phyloP scores from a whole-genome alignment of 768 basidiomycete species.

The Rhizopogon vesiculosus region DNA sequence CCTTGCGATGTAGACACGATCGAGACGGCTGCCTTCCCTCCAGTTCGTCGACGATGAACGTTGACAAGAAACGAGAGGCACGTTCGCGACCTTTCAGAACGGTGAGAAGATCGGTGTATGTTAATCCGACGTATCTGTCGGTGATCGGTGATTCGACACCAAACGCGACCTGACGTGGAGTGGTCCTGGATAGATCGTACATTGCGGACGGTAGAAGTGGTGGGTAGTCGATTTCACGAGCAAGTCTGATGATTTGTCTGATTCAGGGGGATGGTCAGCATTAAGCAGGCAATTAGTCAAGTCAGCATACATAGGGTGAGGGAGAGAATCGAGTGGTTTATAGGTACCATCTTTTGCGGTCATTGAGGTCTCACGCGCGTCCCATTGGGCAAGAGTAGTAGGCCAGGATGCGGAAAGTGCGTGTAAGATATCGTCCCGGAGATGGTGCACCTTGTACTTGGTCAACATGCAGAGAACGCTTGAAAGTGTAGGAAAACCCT shows the following conservation, averaged over 20 bases:
- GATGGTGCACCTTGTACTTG: constrained; percentile 54
- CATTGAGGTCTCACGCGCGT: constrained; percentile 55
- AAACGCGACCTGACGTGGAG: constrained; percentile 54
- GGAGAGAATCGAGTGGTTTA: constrained; percentile 47
- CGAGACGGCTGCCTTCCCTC: constrained; percentile 55
- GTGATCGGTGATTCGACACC: constrained; percentile 41
- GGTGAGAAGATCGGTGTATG: constrained; percentile 50
- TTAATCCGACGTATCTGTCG: constrained; percentile 34
- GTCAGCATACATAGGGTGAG: constrained; percentile 63
- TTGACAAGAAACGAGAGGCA: constrained; percentile 68
- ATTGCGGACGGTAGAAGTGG: constrained; percentile 71
- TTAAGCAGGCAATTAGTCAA: neutral
- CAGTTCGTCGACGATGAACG: constrained; percentile 70
- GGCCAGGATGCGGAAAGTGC: constrained; percentile 57
- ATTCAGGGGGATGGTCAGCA: constrained; percentile 6
- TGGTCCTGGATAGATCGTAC: constrained; percentile 72
- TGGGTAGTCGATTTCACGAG: constrained; percentile 47
- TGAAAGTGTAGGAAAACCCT: constrained; percentile 50
- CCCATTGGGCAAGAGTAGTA: constrained; percentile 58
- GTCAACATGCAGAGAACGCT: constrained; percentile 60
- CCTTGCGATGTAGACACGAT: constrained; percentile 46
- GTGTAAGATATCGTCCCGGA: constrained; percentile 54
- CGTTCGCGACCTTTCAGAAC: constrained; percentile 70
- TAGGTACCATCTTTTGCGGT: constrained; percentile 48
- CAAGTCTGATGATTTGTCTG: constrained; percentile 66